Conservation (phyloP, 2,329 filamentous ascomycete species). For the Phialophora tarda region DNA sequence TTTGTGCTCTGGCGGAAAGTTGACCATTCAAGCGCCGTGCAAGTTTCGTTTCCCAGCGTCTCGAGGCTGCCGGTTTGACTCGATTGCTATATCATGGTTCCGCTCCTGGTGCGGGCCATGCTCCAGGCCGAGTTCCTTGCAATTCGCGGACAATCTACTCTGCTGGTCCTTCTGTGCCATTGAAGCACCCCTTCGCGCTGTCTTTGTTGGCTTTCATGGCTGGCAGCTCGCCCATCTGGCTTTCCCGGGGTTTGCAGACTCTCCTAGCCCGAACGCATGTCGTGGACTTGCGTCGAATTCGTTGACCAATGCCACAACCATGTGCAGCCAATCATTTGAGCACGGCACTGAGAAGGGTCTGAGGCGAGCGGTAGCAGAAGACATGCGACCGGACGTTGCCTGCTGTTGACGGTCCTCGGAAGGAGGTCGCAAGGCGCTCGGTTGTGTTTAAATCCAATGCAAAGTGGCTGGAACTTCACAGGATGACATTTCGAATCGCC, state of each 20-base stretch:
- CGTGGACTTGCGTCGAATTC: neutral
- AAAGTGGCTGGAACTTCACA: neutral
- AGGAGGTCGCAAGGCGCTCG: neutral
- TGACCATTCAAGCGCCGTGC: neutral
- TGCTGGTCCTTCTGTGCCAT: neutral
- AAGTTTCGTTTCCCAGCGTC: neutral
- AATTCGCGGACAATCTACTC: neutral
- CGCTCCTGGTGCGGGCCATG: neutral
- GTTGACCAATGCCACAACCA: no score
- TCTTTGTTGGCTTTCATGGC: neutral
- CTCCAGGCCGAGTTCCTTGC: neutral
- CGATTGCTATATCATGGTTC: neutral
- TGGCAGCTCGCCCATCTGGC: neutral
- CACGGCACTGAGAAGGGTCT: neutral
- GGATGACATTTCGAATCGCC: conserved; percentile 28
- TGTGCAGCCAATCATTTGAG: neutral
- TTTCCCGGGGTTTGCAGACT: neutral
- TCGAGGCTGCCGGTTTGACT: neutral
- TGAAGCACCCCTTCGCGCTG: neutral
- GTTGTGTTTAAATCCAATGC: neutral
- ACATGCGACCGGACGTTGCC: neutral
- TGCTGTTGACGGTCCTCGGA: neutral
- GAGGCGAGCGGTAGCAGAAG: neutral
- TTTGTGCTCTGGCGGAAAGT: neutral
- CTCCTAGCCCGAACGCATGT: neutral